These are phyloP conservation scores for Mortierella sp. DNA, from an alignment of 371 early-diverging fungal species.

Conservation along the genomic window DNA sequence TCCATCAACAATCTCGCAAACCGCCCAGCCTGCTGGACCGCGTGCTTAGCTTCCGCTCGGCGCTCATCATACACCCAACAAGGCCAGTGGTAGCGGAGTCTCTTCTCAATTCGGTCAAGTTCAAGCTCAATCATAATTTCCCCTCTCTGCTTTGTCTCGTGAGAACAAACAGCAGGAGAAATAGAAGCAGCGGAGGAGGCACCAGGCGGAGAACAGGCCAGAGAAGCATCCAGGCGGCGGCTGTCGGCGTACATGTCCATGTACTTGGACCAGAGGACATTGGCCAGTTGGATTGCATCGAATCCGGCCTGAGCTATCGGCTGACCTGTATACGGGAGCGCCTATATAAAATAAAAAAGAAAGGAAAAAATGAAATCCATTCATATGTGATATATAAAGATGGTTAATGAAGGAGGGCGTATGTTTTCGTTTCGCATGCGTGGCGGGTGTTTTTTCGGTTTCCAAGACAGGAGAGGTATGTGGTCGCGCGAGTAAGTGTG, in stretches of 20 bases:
- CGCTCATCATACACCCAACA: constrained; percentile 26
- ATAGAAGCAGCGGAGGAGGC: not conserved
- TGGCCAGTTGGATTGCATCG: constrained; percentile 35
- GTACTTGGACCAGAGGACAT: constrained; percentile 1
- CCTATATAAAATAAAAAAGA: too few relatives aligned
- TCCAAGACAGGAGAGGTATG: too few relatives aligned
- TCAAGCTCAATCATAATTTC: not conserved
- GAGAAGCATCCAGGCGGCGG: constrained; percentile 11
- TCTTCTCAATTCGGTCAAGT: not conserved
- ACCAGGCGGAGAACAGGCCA: not conserved
- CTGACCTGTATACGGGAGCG: constrained; percentile 43
- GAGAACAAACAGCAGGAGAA: not conserved
- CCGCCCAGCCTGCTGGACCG: constrained; percentile 15
- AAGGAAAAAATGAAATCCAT: not conserved
- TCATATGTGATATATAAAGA: not conserved
- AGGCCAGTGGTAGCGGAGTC: constrained; percentile 16
- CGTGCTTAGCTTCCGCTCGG: constrained; percentile 20
- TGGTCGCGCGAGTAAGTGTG: not conserved
- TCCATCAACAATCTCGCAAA: constrained; percentile 29
- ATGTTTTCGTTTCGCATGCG: too few relatives aligned
- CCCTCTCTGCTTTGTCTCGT: not conserved
- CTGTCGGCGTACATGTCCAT: constrained; percentile 27
- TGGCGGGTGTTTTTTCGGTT: too few relatives aligned
- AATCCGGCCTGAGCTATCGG: constrained; percentile 44
- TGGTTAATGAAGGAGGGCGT: too few relatives aligned